A percentile compares a stretch with the other conserved stretches of the same genome.
Evolutionary conservation across 148 eudicot species (phyloP).

Genomic region (Cornus kousa): DNA sequence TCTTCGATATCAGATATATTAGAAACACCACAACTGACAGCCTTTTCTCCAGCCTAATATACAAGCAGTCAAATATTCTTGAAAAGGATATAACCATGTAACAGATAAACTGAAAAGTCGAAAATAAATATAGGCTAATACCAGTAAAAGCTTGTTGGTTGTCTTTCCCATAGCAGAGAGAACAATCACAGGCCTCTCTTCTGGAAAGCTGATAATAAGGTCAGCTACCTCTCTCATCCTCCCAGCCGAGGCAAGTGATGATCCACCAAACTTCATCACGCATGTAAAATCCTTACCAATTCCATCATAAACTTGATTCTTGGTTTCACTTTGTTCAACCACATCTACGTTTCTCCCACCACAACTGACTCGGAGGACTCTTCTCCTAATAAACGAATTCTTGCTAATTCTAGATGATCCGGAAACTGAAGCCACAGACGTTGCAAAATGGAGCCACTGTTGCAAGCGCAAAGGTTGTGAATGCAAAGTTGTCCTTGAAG

Average conservation of each 20-base stretch:
- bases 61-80: background rate
- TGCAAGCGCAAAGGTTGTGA: background rate
- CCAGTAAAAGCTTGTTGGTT: conserved; percentile 51
- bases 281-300: conserved; percentile 20
- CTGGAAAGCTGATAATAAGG: conserved; percentile 44
- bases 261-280: conserved; percentile 65
- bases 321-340: background rate
- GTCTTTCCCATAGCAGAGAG: conserved; percentile 71
- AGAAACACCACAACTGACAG: conserved; percentile 46
- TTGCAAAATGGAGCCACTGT: background rate
- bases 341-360: background rate
- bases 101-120: no score
- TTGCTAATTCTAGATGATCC: background rate
- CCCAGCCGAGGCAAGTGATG: conserved; percentile 41
- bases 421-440: background rate
- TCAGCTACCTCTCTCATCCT: conserved; percentile 53
- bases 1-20: conserved; percentile 37
- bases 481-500: background rate
- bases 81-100: no score
- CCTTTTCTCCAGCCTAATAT: conserved; percentile 58
- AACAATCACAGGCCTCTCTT: conserved; percentile 48
- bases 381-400: background rate
- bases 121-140: conserved; percentile 3
- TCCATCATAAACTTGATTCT: conserved; percentile 4
- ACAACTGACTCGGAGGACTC: conserved; percentile 9